Conservation (phyloP, 352 stramenopile genomes). For the Pythium dissimile region DNA sequence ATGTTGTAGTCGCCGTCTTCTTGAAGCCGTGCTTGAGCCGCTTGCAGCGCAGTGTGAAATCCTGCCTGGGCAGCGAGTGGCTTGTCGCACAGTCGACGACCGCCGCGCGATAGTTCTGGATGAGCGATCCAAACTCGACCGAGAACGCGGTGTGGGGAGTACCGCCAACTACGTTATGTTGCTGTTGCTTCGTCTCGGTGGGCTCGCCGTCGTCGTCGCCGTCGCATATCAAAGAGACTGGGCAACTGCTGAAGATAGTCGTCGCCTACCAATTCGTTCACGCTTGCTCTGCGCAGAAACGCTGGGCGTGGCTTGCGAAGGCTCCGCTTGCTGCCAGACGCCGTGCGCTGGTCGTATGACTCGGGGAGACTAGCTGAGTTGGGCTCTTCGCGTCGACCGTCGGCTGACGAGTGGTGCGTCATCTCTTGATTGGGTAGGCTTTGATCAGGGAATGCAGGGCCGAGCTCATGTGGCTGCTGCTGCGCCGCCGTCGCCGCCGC, state of each 20-base stretch:
- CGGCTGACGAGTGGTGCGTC: no score
- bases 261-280: constrained; percentile 1
- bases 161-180: no score
- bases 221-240: constrained; percentile 32
- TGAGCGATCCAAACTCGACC: neutral
- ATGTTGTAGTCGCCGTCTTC: constrained; percentile 35
- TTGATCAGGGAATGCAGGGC: no score
- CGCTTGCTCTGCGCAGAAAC: neutral
- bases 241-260: constrained; percentile 28
- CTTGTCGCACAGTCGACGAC: neutral
- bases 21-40: constrained; percentile 42
- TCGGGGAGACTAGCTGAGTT: neutral
- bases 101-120: constrained; percentile 14
- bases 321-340: neutral
- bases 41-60: constrained; percentile 37
- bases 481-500: no score
- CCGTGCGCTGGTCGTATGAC: neutral
- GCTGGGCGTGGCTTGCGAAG: neutral
- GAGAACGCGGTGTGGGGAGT: neutral
- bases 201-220: constrained; percentile 34
- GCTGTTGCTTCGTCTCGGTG: no score
- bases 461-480: no score
- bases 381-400: neutral
- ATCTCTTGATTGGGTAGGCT: no score
- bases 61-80: constrained; percentile 19